A percentile compares a stretch with the other conserved stretches of the same genome.
These are phyloP conservation scores for Candolleomyces efflorescens DNA, from an alignment of 768 basidiomycete species.

Conservation along the genomic window DNA sequence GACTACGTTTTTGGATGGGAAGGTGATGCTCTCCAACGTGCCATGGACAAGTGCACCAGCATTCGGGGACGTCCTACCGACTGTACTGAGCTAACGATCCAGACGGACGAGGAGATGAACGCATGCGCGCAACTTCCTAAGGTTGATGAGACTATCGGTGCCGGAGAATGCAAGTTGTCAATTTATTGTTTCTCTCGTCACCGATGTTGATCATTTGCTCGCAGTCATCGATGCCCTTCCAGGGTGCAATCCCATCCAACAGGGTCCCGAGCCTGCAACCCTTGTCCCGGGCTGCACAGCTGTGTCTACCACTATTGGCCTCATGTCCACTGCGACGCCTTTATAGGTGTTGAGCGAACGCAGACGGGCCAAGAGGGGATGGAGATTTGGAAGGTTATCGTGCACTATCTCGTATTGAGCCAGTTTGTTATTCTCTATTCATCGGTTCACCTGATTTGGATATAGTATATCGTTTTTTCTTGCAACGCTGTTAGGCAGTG, in stretches of 20 bases:
- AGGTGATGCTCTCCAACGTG: neutral
- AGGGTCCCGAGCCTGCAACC: conserved; percentile 3
- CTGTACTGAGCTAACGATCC: neutral
- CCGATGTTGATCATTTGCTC: too few species aligned
- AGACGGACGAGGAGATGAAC: conserved; percentile 5
- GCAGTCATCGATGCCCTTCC: conserved; percentile 2
- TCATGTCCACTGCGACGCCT: neutral
- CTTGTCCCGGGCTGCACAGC: conserved; percentile 1
- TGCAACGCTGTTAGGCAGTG: too few species aligned
- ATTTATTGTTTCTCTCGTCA: too few species aligned
- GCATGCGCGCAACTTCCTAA: neutral
- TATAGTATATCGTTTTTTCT: too few species aligned
- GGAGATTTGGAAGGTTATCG: too few species aligned
- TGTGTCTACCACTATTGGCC: neutral
- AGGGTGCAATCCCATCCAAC: conserved; percentile 7
- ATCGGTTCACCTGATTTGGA: too few species aligned
- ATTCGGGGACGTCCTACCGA: neutral
- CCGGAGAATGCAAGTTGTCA: neutral
- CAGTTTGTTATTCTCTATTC: too few species aligned
- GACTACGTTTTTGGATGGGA: conserved; percentile 5
- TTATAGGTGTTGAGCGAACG: too few species aligned
- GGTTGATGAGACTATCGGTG: neutral
- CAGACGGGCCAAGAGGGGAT: too few species aligned
- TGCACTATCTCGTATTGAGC: too few species aligned
- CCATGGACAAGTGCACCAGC: neutral